Evolutionary conservation across 2,329 filamentous ascomycete genomes (phyloP).

Genomic region (Pestalotiopsis sp.): DNA sequence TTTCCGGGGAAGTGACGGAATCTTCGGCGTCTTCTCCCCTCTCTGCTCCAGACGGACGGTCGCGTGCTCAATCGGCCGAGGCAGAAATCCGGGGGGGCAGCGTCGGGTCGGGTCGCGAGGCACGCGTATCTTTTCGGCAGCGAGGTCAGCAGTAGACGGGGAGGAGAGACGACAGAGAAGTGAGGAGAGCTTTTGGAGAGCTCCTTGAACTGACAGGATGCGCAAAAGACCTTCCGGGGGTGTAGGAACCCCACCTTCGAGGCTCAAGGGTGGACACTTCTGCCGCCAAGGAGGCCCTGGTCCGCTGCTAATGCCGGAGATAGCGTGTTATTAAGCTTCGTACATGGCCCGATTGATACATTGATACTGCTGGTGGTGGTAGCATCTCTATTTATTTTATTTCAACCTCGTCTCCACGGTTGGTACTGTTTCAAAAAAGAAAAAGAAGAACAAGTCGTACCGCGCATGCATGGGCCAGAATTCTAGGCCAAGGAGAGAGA

Average conservation of each 20-base stretch:
- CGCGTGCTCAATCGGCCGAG: neutral
- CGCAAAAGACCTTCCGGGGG: neutral
- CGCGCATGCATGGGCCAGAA: no score
- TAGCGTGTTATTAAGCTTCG: neutral
- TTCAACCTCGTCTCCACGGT: neutral
- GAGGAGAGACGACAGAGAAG: neutral
- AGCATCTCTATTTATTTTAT: neutral
- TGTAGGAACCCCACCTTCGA: neutral
- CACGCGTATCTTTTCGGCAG: neutral
- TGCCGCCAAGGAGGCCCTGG: constrained; percentile 7
- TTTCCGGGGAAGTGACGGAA: neutral
- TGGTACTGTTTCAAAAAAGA: no score
- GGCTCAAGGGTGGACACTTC: neutral
- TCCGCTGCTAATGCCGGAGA: constrained; percentile 7
- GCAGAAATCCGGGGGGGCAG: neutral
- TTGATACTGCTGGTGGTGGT: neutral
- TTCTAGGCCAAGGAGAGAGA: no score
- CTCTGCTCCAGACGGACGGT: neutral
- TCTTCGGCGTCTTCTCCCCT: constrained; percentile 1
- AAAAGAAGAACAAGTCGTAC: no score
- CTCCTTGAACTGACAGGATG: neutral
- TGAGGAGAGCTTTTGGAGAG: neutral
- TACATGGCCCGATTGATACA: neutral
- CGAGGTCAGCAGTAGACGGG: neutral
- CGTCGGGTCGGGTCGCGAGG: neutral